Evolutionary conservation across 345 rosid genomes (phyloP).

Genomic region (Hirschfeldia incana): DNA sequence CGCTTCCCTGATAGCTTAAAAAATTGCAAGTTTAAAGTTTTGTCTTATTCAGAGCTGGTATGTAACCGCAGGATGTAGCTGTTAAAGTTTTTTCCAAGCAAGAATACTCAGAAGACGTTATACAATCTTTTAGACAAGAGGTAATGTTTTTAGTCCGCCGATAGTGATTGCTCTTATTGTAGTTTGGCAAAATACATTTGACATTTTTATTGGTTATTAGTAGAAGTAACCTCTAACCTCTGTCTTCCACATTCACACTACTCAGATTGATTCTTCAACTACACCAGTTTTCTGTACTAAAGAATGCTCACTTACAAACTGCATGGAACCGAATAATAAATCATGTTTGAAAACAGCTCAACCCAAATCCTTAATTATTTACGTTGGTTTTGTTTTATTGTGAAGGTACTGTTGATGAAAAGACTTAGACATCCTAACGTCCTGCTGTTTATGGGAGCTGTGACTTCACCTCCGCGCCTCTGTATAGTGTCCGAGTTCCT

Average conservation of each 20-base stretch:
- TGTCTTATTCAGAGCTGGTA: slow-evolving; percentile 27
- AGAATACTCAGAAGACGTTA: slow-evolving; percentile 88
- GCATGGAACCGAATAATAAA: not conserved
- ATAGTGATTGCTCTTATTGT: not conserved
- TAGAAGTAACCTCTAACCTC: not conserved
- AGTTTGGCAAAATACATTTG: not conserved
- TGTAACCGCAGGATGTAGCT: slow-evolving; percentile 86
- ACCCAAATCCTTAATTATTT: not conserved
- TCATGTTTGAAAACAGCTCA: not conserved
- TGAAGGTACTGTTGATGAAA: slow-evolving; percentile 90
- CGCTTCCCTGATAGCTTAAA: not conserved
- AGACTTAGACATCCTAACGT: slow-evolving; percentile 95
- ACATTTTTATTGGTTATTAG: not conserved
- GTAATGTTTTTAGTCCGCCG: slow-evolving; percentile 37
- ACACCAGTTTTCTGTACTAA: not conserved
- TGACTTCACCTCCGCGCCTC: slow-evolving; percentile 83
- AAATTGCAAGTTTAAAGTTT: slow-evolving; percentile 3
- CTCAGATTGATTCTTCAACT: not conserved
- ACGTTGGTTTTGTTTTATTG: slow-evolving; percentile 14
- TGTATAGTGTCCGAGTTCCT: slow-evolving; percentile 99
- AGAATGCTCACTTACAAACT: not conserved
- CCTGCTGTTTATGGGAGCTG: slow-evolving; percentile 97
- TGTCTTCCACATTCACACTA: slow-evolving; percentile 15
- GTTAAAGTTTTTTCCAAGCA: slow-evolving; percentile 93
- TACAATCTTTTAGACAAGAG: slow-evolving; percentile 87